Percentiles rank a stretch among this genome's conserved stretches.
Conservation (phyloP, 164 flowering plant species). For the Macadamia integrifolia region DNA sequence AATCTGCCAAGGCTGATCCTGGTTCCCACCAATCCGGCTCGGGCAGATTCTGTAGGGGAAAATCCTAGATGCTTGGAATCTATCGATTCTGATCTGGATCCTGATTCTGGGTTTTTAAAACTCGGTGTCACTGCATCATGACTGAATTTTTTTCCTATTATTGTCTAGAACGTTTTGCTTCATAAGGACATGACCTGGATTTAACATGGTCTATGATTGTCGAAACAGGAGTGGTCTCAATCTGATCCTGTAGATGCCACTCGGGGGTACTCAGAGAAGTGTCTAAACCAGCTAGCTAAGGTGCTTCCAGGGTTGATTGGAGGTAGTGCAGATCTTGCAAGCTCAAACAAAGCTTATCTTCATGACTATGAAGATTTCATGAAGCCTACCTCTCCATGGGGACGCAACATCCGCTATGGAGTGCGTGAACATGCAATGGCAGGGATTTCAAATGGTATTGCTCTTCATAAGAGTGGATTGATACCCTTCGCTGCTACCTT, state of each 20-base stretch:
- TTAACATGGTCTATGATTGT: neutral
- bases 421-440: constrained; percentile 68
- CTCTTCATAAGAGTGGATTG: constrained; percentile 49
- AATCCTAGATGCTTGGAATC: too few relatives aligned
- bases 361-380: constrained; percentile 22
- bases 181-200: too few relatives aligned
- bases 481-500: constrained; percentile 64
- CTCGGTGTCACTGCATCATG: too few relatives aligned
- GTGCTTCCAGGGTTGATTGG: constrained; percentile 50
- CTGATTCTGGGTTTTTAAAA: too few relatives aligned
- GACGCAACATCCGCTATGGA: constrained; percentile 48
- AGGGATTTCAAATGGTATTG: constrained; percentile 55
- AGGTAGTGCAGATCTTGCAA: constrained; percentile 30
- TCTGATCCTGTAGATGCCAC: constrained; percentile 47
- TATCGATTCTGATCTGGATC: too few relatives aligned
- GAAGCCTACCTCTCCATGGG: constrained; percentile 30
- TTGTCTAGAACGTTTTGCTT: too few relatives aligned
- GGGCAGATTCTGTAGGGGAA: too few relatives aligned
- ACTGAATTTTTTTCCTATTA: too few relatives aligned
- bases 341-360: constrained; percentile 20
- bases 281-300: constrained; percentile 39
- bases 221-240: constrained; percentile 34
- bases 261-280: constrained; percentile 38
- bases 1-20: too few relatives aligned
- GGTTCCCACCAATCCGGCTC: too few relatives aligned